Conservation (phyloP, 2,329 filamentous ascomycete genomes). For the Neurospora crassa region DNA sequence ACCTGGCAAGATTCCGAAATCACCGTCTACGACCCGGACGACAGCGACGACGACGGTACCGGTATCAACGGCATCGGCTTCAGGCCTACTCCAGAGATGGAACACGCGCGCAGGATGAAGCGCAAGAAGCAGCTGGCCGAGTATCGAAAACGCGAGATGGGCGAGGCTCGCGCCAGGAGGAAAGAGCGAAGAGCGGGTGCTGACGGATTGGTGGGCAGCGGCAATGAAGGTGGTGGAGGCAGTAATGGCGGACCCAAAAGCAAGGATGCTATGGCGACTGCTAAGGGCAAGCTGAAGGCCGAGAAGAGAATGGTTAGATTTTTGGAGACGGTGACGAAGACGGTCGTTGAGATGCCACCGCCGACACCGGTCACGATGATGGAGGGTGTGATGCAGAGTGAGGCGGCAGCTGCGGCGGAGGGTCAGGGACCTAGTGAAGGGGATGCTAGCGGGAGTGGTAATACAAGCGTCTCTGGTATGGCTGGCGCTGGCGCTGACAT, state of each 20-base stretch:
- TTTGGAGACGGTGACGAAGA: slow-evolving; percentile 20
- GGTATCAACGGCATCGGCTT: slow-evolving; percentile 62
- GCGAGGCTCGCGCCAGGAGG: slow-evolving; percentile 47
- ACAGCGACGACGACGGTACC: slow-evolving; percentile 56
- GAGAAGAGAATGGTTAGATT: slow-evolving; percentile 18
- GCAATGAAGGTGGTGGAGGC: slow-evolving; percentile 20
- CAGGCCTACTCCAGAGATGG: slow-evolving; percentile 52
- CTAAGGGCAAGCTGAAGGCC: slow-evolving; percentile 29
- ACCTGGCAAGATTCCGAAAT: slow-evolving; percentile 63
- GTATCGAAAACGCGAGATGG: slow-evolving; percentile 51
- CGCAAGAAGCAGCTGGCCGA: slow-evolving; percentile 52
- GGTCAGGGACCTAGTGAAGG: neutral
- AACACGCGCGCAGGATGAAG: slow-evolving; percentile 46
- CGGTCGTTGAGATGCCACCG: slow-evolving; percentile 5
- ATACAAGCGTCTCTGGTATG: neutral
- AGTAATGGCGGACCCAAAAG: slow-evolving; percentile 27
- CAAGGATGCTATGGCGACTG: slow-evolving; percentile 25
- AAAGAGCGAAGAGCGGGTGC: slow-evolving; percentile 39
- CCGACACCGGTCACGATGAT: neutral
- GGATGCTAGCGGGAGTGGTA: neutral
- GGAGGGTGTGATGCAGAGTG: neutral
- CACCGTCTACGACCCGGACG: slow-evolving; percentile 54
- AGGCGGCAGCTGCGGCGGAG: neutral
- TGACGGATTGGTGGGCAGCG: slow-evolving; percentile 17
- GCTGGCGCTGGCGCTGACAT: neutral